Evolutionary conservation across 208 protist genomes (phyloP).

Genomic region (Trichomonas tenax): DNA sequence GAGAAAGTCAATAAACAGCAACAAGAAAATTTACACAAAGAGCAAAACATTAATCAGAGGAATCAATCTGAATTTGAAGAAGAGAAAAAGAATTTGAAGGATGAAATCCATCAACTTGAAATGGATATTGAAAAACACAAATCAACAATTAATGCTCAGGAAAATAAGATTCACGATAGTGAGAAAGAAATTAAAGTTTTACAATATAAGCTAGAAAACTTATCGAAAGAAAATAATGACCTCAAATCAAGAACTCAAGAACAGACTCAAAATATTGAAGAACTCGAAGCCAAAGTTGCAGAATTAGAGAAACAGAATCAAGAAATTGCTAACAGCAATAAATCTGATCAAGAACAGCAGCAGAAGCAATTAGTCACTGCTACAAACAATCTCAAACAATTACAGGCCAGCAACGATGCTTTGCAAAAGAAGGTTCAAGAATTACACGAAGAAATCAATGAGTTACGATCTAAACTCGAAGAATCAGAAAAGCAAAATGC

Average conservation of each 20-base stretch:
- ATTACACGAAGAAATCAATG: not conserved
- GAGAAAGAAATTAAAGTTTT: no score
- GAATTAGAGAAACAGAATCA: not conserved
- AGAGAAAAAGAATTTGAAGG: no score
- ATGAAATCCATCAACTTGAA: no score
- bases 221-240: not conserved
- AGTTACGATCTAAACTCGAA: not conserved
- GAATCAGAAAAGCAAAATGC: not conserved
- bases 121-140: no score
- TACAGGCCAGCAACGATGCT: not conserved
- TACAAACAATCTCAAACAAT: not conserved
- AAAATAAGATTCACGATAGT: no score
- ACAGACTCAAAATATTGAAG: no score
- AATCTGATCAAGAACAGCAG: not conserved
- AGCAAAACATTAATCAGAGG: not conserved
- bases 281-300: not conserved
- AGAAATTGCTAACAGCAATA: not conserved
- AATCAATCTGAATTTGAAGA: no score
- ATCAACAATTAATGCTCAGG: no score
- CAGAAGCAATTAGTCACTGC: not conserved
- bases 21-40: not conserved
- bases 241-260: not conserved
- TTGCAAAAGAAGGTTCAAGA: not conserved
- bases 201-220: not conserved
- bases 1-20: not conserved